Conservation (phyloP, 1,284 basidiomycete species). For the Malassezia dermatis region DNA sequence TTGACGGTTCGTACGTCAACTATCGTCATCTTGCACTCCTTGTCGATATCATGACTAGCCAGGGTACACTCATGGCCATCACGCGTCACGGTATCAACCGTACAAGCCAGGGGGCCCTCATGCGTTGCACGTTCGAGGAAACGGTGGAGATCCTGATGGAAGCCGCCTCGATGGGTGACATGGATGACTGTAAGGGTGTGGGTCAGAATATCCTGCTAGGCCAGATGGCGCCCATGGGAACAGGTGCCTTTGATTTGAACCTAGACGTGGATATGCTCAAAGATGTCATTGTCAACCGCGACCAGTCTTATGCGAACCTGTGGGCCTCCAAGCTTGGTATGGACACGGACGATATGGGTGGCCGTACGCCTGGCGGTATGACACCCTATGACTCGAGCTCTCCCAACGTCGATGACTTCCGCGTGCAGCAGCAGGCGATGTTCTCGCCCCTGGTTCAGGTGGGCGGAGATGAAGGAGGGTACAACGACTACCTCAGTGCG, state of each 20-base stretch:
- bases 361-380: slow-evolving; percentile 43
- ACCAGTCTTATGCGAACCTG: slow-evolving; percentile 58
- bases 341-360: slow-evolving; percentile 26
- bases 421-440: slow-evolving; percentile 68
- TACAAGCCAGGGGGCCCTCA: slow-evolving; percentile 63
- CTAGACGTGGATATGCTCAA: slow-evolving; percentile 97
- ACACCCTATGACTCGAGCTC: slow-evolving; percentile 61
- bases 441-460: slow-evolving; percentile 90
- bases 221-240: slow-evolving; percentile 75
- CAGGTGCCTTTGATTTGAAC: slow-evolving; percentile 75
- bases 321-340: slow-evolving; percentile 49
- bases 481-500: slow-evolving; percentile 58
- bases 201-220: slow-evolving; percentile 98
- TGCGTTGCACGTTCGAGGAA: slow-evolving; percentile 98
- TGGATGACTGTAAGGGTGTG: slow-evolving; percentile 93
- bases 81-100: slow-evolving; percentile 99
- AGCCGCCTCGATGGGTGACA: slow-evolving; percentile 91
- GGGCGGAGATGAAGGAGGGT: slow-evolving; percentile 68
- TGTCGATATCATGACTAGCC: slow-evolving; percentile 96
- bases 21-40: slow-evolving; percentile 91
- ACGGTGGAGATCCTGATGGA: slow-evolving; percentile 99
- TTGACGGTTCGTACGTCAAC: slow-evolving; percentile 99
- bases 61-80: slow-evolving; percentile 91
- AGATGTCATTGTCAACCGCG: slow-evolving; percentile 94
- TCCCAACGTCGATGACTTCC: slow-evolving; percentile 54